Base-by-base conservation (phyloP, 192 early-diverging fungal genomes). In the Coemansia sp. region DNA sequence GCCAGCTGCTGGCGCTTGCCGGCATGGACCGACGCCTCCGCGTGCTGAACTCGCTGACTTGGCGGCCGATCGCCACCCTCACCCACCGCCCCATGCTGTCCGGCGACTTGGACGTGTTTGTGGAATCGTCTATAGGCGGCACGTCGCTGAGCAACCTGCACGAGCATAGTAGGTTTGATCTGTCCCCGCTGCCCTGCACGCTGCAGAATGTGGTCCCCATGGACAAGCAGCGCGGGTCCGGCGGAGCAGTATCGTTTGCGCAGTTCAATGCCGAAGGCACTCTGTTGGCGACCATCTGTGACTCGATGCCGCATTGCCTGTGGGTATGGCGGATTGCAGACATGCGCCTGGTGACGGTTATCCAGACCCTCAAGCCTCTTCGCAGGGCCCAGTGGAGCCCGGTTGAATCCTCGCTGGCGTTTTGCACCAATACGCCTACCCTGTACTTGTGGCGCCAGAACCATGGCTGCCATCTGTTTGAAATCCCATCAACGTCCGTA, bases 21-120 rank as follows among this genome's bases (percentile, higher is more conserved):
- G 76, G 70, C 0, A 40, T 50, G 11, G 76, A 79, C 44, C 16
- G 56, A 20, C 38, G 37, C 23, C 38, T 79, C 31, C 57, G 65
- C n/a, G 47, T 79, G 45, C 41, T 79, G 14, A 65, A 65, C 56
- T 38, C 63, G 19, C 52, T 79, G 61, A 79, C 76, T n/a, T 79
- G 76, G 76, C 65, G 62, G 14, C 46, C 70, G 3, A 41, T 65
- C 1, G 61, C 76, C 10, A 67, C 65, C 14, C 52, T 79, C 28
- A 35, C 19, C 35, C 63, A 63, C 44, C 55, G 60, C 15, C 8
- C 59, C 23, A 45, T 15, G 0, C 18, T 64, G 12, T 15, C 18
- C 8, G 51, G 49, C 14, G 35, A 35, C 14, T 55, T 35, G n/a
- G 73, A 77, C 41, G 73, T 69, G 59, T 76, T 76, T 18, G 14